These are phyloP conservation scores for Talaromyces amestolkiae DNA, from an alignment of 2,329 filamentous ascomycete species.

Conservation along the genomic window DNA sequence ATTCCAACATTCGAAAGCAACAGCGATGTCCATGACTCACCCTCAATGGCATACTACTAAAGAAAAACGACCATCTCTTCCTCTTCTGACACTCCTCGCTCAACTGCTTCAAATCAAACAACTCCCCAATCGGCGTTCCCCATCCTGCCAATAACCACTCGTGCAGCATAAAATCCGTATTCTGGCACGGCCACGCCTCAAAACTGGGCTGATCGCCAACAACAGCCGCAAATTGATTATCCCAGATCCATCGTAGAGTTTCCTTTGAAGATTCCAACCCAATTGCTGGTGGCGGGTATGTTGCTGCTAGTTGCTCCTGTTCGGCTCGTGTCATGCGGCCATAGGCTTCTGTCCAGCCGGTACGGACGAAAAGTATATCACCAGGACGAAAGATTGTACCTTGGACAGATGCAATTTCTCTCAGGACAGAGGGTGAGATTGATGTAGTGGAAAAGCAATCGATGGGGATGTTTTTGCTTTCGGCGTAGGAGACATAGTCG, in stretches of 20 bases:
- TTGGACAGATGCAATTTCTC: slow-evolving; percentile 46
- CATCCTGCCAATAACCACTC: slow-evolving; percentile 46
- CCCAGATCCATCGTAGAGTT: slow-evolving; percentile 59
- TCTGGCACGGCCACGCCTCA: slow-evolving; percentile 48
- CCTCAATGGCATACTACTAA: slow-evolving; percentile 50
- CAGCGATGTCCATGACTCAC: too few species aligned
- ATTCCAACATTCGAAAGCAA: too few species aligned
- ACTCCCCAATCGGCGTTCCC: slow-evolving; percentile 49
- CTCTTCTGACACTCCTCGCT: slow-evolving; percentile 38
- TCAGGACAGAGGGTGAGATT: slow-evolving; percentile 31
- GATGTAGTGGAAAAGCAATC: slow-evolving; percentile 40
- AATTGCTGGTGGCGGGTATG: slow-evolving; percentile 35
- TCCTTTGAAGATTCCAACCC: slow-evolving; percentile 52
- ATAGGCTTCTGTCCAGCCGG: slow-evolving; percentile 51
- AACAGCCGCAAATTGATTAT: slow-evolving; percentile 55
- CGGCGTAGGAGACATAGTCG: slow-evolving; percentile 46
- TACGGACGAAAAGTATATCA: slow-evolving; percentile 58
- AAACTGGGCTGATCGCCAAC: slow-evolving; percentile 57
- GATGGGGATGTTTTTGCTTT: slow-evolving; percentile 33
- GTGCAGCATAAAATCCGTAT: slow-evolving; percentile 27
- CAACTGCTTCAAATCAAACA: slow-evolving; percentile 46
- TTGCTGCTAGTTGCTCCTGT: slow-evolving; percentile 28
- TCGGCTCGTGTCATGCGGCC: slow-evolving; percentile 37
- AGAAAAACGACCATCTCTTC: slow-evolving; percentile 48
- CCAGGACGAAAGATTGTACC: slow-evolving; percentile 46